Conservation (phyloP, 192 early-diverging fungal species). For the Allomyces arbusculus region DNA sequence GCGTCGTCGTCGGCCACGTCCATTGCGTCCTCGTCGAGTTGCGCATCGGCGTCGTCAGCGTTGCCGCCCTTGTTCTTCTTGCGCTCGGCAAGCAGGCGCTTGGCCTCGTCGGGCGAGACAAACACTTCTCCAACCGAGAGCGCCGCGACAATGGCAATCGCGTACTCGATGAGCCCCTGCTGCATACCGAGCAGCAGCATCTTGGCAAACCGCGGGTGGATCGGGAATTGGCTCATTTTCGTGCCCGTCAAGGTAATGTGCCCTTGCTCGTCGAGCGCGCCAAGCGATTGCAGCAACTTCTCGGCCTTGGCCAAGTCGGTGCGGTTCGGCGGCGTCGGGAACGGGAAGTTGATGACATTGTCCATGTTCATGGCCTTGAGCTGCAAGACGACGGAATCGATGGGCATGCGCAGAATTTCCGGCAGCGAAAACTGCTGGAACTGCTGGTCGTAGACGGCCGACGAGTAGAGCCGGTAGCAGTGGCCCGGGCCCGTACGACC, state of each 20-base stretch:
- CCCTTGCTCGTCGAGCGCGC: constrained; percentile 45
- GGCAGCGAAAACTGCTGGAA: constrained; percentile 69
- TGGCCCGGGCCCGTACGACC: constrained; percentile 91
- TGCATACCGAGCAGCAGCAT: constrained; percentile 79
- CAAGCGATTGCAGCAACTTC: constrained; percentile 53
- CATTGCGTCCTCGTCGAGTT: constrained; percentile 27
- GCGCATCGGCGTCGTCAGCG: constrained; percentile 36
- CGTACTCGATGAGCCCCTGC: constrained; percentile 59
- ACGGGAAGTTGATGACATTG: constrained; percentile 88
- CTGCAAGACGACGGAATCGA: constrained; percentile 85
- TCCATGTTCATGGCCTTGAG: constrained; percentile 98
- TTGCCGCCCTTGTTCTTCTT: too few species aligned
- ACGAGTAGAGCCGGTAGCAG: constrained; percentile 86
- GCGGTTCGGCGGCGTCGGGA: constrained; percentile 77
- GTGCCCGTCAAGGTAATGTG: constrained; percentile 65
- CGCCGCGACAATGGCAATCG: constrained; percentile 78
- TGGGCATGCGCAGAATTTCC: constrained; percentile 83
- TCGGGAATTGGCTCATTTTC: constrained; percentile 76
- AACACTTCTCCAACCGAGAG: constrained; percentile 89
- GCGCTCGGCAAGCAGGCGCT: background rate
- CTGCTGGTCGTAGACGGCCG: constrained; percentile 78
- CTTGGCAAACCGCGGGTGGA: constrained; percentile 60
- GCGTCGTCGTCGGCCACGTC: constrained; percentile 6
- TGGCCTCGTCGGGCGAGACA: constrained; percentile 13
- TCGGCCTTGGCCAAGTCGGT: constrained; percentile 59